Percentiles rank a stretch among this genome's conserved stretches.
These are phyloP conservation scores for Rhodosporidiobolus odoratus DNA, from an alignment of 768 basidiomycete genomes.

Conservation along the genomic window DNA sequence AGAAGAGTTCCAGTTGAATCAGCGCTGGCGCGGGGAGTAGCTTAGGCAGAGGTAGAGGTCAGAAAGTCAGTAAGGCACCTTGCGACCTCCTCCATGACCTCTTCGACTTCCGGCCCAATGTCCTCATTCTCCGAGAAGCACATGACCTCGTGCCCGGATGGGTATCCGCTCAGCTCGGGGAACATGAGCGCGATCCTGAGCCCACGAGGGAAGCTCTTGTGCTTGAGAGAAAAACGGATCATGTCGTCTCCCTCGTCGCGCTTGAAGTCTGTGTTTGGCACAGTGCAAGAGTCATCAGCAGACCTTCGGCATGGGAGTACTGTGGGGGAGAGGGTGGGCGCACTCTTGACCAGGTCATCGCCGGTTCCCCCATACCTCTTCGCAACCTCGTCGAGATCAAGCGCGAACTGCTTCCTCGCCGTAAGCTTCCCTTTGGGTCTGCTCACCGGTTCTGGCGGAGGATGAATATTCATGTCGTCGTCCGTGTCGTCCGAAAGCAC, in stretches of 20 bases:
- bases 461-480: neutral
- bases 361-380: neutral
- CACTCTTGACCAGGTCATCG: constrained; percentile 1
- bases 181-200: constrained; percentile 28
- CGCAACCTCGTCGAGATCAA: constrained; percentile 1
- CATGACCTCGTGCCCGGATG: constrained; percentile 57
- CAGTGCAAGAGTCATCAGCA: neutral
- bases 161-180: constrained; percentile 50
- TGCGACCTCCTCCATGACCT: constrained; percentile 53
- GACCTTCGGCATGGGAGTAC: neutral
- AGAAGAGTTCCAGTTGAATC: neutral
- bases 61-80: constrained; percentile 33
- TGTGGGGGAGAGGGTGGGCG: neutral
- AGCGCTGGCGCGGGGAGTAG: neutral
- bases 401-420: constrained; percentile 28
- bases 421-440: constrained; percentile 32
- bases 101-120: constrained; percentile 49
- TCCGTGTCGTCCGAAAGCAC: constrained; percentile 6
- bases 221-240: constrained; percentile 24
- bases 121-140: constrained; percentile 55
- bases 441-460: neutral
- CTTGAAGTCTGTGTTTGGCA: constrained; percentile 6
- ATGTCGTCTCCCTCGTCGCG: constrained; percentile 34
- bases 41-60: neutral
- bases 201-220: neutral